Evolutionary conservation across 345 rosid species (phyloP).

Genomic region (Arabidopsis arenosa): DNA sequence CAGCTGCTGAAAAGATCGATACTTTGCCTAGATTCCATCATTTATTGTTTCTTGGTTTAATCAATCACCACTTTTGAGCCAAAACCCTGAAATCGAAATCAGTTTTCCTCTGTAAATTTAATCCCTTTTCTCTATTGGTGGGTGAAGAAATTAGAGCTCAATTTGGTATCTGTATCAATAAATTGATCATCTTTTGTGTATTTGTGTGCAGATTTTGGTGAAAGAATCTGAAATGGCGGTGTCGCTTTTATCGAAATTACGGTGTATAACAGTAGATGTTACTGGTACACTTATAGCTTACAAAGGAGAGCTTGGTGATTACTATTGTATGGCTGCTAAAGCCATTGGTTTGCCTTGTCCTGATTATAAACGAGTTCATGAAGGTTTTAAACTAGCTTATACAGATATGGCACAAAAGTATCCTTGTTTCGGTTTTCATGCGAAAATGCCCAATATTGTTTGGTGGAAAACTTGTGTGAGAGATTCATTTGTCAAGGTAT

Average conservation of each 20-base stretch:
- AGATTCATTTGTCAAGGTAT: slow-evolving; percentile 82
- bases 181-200: slow-evolving; percentile 9
- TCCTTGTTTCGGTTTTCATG: slow-evolving; percentile 89
- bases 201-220: slow-evolving; percentile 28
- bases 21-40: slow-evolving; percentile 24
- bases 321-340: slow-evolving; percentile 99
- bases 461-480: slow-evolving; percentile 97
- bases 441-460: slow-evolving; percentile 82
- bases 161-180: not conserved
- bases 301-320: slow-evolving; percentile 98
- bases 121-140: slow-evolving; percentile 2
- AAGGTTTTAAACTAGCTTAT: slow-evolving; percentile 91
- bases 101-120: slow-evolving; percentile 3
- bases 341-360: slow-evolving; percentile 92
- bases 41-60: slow-evolving; percentile 19
- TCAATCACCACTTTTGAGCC: not conserved
- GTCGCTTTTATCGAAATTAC: slow-evolving; percentile 70
- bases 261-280: slow-evolving; percentile 93
- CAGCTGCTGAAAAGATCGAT: slow-evolving; percentile 3
- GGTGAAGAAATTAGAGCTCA: not conserved
- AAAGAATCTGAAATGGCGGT: slow-evolving; percentile 40
- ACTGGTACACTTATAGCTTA: slow-evolving; percentile 97
- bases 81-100: slow-evolving; percentile 13
- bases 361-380: slow-evolving; percentile 85
- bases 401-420: slow-evolving; percentile 83